Evolutionary conservation across 345 rosid genomes (phyloP), one percentile per base, ranked within the genome.

Genomic region (Linum lewisii): DNA sequence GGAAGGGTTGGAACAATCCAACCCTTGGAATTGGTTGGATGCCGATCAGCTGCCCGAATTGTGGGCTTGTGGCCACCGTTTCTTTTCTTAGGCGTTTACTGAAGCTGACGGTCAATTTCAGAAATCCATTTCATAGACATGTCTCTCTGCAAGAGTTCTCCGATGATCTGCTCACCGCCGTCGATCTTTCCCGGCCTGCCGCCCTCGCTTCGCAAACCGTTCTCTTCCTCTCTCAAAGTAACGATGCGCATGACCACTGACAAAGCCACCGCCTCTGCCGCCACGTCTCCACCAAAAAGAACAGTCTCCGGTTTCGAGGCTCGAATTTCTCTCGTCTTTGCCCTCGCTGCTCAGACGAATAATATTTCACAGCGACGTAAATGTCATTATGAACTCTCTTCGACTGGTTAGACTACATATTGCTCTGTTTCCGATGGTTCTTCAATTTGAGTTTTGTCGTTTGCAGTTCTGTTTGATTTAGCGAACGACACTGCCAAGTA

Each of bases 291-390:
- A 54, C 79, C 22, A 62, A 81, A 74, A 60, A 80, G 73, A 63
- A 57, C 75, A 51, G 66, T 78, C 56, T 86, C 88, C 1, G 85
- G 83, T 42, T 63, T 65, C 36, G 96, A 86, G 73, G 73, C 88
- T 69, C 84, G 98, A 57, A 57, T 81, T 45, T 82, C 98, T 59
- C 98, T 92, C 50, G 79, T 86, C 50, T 73, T 86, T 24, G 95
- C 96, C 45, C 90, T 91, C 65, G 87, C 83, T 58, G 79, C 92
- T 57, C 98, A 91, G 54, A 77, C 87, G 11, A 72, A 84, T 6
- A 75, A 85, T 9, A 70, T 75, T 50, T 83, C 92, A 47, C 95
- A 86, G 81, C 79, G 95, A 80, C 84, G 98, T 88, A 88, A 72
- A 66, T 77, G 78, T 77, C 47, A 11, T 42, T 70, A 9, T 7